phyloP scores from a whole-genome alignment of 2,329 filamentous ascomycete species.

The Stachybotrys elegans region DNA sequence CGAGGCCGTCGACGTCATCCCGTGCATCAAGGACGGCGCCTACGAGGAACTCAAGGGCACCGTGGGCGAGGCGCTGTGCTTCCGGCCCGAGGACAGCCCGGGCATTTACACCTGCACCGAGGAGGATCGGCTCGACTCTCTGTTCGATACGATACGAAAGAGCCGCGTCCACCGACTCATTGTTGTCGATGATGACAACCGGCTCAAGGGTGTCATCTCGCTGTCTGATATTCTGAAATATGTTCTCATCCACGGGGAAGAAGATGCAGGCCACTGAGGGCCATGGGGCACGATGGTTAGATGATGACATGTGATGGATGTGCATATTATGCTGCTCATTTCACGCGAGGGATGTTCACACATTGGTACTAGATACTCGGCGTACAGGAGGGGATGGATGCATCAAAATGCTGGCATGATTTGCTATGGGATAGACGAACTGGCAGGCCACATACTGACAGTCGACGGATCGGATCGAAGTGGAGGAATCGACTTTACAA shows the following conservation, averaged over 20 bases:
- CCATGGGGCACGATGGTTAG: too few species aligned
- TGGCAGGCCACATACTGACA: too few species aligned
- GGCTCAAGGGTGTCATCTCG: conserved; percentile 83
- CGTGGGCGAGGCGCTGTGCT: conserved; percentile 84
- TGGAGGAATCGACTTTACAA: too few species aligned
- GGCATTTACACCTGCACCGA: conserved; percentile 95
- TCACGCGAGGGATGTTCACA: too few species aligned
- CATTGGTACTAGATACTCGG: too few species aligned
- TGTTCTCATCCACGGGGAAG: conserved; percentile 76
- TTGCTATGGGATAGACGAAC: too few species aligned
- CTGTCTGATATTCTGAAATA: conserved; percentile 96
- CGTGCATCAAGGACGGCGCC: conserved; percentile 85
- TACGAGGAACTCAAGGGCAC: conserved; percentile 86
- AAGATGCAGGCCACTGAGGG: too few species aligned
- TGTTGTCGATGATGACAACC: conserved; percentile 84
- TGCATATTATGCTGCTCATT: too few species aligned
- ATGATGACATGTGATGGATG: too few species aligned
- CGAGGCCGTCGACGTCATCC: conserved; percentile 95
- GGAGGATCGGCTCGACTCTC: conserved; percentile 86
- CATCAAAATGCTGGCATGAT: too few species aligned
- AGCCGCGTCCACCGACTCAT: conserved; percentile 90
- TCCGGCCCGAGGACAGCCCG: conserved; percentile 82
- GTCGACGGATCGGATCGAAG: too few species aligned
- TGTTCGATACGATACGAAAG: conserved; percentile 94
- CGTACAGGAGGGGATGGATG: too few species aligned